phyloP scores from a whole-genome alignment of 768 basidiomycete species.

The Tricholoma terreum region DNA sequence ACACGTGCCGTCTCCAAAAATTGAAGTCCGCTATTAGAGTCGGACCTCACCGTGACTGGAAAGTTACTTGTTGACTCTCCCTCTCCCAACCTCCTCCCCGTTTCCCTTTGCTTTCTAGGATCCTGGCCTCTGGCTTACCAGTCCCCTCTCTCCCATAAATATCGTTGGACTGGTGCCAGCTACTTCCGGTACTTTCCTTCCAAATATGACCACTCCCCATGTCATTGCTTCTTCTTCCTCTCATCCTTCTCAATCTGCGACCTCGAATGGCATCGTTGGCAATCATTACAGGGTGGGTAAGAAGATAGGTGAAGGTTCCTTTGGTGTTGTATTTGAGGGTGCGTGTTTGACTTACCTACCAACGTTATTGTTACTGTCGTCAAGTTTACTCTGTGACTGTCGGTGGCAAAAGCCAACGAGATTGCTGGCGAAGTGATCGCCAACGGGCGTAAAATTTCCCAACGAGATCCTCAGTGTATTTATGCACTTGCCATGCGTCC shows the following conservation, averaged over 20 bases:
- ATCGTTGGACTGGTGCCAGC: slow-evolving; percentile 22
- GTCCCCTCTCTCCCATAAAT: slow-evolving; percentile 16
- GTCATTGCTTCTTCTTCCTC: slow-evolving; percentile 77
- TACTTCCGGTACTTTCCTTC: slow-evolving; percentile 7
- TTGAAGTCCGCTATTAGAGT: slow-evolving; percentile 4
- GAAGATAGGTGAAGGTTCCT: slow-evolving; percentile 99
- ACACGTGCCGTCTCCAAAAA: slow-evolving; percentile 4
- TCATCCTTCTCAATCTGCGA: slow-evolving; percentile 61
- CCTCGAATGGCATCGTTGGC: slow-evolving; percentile 73
- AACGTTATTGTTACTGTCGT: not conserved
- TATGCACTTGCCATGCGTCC: not conserved
- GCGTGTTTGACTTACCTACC: slow-evolving; percentile 14
- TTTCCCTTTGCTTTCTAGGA: slow-evolving; percentile 10
- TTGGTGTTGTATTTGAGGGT: slow-evolving; percentile 98
- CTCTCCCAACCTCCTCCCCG: slow-evolving; percentile 1
- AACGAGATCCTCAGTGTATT: too few species aligned
- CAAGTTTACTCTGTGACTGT: not conserved
- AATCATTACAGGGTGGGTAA: slow-evolving; percentile 88
- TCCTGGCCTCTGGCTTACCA: slow-evolving; percentile 18
- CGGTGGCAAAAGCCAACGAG: not conserved
- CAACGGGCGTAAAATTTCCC: not conserved
- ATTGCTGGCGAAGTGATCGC: not conserved
- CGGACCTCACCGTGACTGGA: not conserved
- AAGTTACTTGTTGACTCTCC: not conserved
- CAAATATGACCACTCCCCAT: slow-evolving; percentile 74